phyloP scores from a whole-genome alignment of 768 basidiomycete species.

The Cantharellus cinnabarinus region DNA sequence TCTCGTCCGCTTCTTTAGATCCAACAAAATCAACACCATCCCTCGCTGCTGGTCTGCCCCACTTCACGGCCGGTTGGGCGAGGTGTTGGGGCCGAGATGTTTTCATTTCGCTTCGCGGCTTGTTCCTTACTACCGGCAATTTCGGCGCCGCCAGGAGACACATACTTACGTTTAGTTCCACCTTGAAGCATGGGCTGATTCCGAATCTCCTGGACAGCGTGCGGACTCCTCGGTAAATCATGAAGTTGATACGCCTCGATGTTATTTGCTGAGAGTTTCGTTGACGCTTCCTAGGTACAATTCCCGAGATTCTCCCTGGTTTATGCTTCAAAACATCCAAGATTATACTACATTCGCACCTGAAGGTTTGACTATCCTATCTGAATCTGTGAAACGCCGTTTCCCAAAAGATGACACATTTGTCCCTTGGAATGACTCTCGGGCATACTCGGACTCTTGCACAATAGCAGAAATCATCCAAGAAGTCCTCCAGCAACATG shows the following conservation, averaged over 20 bases:
- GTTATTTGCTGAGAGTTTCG: neutral
- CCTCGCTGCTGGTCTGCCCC: constrained; percentile 85
- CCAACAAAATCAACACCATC: constrained; percentile 50
- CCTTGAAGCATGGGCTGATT: constrained; percentile 86
- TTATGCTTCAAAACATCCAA: constrained; percentile 97
- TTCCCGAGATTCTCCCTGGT: constrained; percentile 96
- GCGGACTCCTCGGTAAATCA: constrained; percentile 50
- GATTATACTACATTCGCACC: constrained; percentile 76
- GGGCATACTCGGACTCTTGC: constrained; percentile 62
- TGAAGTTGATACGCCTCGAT: neutral
- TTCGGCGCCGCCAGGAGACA: constrained; percentile 70
- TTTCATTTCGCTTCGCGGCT: constrained; percentile 81
- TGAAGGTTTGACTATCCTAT: constrained; percentile 59
- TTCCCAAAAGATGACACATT: constrained; percentile 90
- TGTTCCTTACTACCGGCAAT: constrained; percentile 86
- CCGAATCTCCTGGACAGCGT: constrained; percentile 89
- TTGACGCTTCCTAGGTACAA: constrained; percentile 43
- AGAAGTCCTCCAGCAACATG: constrained; percentile 88
- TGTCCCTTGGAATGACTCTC: constrained; percentile 76
- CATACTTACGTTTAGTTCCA: constrained; percentile 82
- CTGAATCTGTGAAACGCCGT: constrained; percentile 70
- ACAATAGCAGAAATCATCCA: constrained; percentile 90
- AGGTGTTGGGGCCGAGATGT: constrained; percentile 92
- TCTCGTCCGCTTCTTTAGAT: constrained; percentile 77
- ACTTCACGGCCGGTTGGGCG: constrained; percentile 86